These are phyloP conservation scores for Diplodia scrobiculata DNA, from an alignment of 2,329 filamentous ascomycete genomes.

Conservation along the genomic window DNA sequence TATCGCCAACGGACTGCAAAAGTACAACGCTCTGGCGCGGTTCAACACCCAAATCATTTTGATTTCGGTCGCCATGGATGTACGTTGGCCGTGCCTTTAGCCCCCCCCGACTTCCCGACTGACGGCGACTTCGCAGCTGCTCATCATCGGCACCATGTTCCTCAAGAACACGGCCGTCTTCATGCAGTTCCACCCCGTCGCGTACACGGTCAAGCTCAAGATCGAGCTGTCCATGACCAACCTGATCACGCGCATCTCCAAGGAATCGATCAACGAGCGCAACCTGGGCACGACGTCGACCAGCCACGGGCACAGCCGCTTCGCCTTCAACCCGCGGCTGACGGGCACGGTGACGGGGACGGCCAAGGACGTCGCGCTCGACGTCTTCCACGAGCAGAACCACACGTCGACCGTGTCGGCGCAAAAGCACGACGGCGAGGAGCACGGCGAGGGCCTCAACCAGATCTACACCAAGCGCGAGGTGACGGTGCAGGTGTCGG, in stretches of 20 bases:
- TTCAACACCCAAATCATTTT: conserved; percentile 38
- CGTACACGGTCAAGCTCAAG: conserved; percentile 50
- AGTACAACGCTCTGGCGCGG: conserved; percentile 36
- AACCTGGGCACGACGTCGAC: conserved; percentile 12
- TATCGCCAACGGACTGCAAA: conserved; percentile 36
- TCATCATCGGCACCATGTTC: conserved; percentile 29
- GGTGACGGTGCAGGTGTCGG: conserved; percentile 20
- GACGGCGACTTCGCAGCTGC: background rate
- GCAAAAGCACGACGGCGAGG: background rate
- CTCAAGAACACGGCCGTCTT: conserved; percentile 30
- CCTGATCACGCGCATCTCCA: conserved; percentile 39
- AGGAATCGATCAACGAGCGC: conserved; percentile 21
- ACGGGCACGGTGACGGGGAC: no score
- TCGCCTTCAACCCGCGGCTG: conserved; percentile 4
- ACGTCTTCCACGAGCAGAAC: conserved; percentile 6
- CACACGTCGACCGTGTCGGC: conserved; percentile 10
- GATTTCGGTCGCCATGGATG: conserved; percentile 37
- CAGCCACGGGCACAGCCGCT: conserved; percentile 15
- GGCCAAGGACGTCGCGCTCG: conserved; percentile 6
- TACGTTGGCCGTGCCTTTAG: conserved; percentile 16
- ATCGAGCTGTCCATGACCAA: conserved; percentile 52
- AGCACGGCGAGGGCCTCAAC: background rate
- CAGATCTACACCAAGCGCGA: conserved; percentile 21
- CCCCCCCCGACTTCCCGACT: background rate
- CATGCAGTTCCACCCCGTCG: conserved; percentile 49